Evolutionary conservation across 2,329 filamentous ascomycete genomes (phyloP).

Genomic region (Colletotrichum gloeosporioides): DNA sequence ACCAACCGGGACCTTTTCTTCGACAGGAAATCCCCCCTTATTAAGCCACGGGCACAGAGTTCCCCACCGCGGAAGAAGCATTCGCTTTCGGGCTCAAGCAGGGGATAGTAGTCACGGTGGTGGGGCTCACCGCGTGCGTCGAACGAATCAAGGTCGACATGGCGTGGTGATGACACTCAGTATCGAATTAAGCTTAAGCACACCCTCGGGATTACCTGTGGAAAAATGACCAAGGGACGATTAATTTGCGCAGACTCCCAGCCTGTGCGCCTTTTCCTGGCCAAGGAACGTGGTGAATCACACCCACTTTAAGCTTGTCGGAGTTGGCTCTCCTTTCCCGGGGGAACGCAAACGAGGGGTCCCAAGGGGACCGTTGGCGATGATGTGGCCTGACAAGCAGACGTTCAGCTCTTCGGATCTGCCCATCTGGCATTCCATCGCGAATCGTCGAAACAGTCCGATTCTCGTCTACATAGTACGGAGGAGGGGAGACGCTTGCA

Average conservation of each 20-base stretch:
- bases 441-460: not conserved
- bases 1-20: not conserved
- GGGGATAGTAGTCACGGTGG: not conserved
- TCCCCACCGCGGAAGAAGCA: constrained; percentile 6
- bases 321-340: not conserved
- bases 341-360: not conserved
- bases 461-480: not conserved
- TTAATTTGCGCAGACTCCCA: not conserved
- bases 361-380: not conserved
- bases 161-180: constrained; percentile 18
- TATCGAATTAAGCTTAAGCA: constrained; percentile 23
- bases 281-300: not conserved
- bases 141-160: constrained; percentile 15
- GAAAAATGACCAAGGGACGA: not conserved
- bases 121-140: not conserved
- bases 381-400: not conserved
- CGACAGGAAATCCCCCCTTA: not conserved
- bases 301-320: not conserved
- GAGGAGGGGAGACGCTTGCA: not conserved
- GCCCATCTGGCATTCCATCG: not conserved
- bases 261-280: not conserved
- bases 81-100: constrained; percentile 8
- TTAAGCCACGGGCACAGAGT: not conserved
- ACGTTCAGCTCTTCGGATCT: not conserved
- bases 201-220: constrained; percentile 13